Percentiles rank a stretch among this genome's conserved stretches.
Conservation (phyloP, 2,329 filamentous ascomycete species). For the Penicillium freii region DNA sequence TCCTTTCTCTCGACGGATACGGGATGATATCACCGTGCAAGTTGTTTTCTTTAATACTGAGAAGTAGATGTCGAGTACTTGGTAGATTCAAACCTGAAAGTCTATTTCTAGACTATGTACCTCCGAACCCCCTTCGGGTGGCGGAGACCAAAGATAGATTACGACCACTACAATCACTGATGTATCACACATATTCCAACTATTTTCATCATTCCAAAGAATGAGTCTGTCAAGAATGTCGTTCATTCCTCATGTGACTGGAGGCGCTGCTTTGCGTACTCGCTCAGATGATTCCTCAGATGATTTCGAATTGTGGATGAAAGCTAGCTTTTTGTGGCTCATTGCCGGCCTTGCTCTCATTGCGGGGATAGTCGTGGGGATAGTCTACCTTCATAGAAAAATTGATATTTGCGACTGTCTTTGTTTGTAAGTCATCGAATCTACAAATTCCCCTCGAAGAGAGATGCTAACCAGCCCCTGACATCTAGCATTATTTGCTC, state of each 20-base stretch:
- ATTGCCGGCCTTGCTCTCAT: not conserved
- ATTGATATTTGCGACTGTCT: not conserved
- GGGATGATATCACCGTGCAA: slow-evolving; percentile 55
- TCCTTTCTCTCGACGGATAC: slow-evolving; percentile 37
- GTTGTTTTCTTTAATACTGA: slow-evolving; percentile 41
- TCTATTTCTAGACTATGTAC: not conserved
- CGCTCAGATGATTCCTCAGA: not conserved
- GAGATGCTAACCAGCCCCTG: not conserved
- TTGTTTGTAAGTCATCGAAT: not conserved
- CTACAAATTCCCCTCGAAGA: not conserved
- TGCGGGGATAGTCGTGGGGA: not conserved
- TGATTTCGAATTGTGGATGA: not conserved
- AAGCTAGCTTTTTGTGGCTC: accelerated
- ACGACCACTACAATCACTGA: not conserved
- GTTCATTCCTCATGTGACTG: not conserved
- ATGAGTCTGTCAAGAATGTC: not conserved
- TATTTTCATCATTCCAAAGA: not conserved
- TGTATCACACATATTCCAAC: not conserved
- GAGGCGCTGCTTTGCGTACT: not conserved
- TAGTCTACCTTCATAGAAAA: no score
- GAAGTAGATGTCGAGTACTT: not conserved
- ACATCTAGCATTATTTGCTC: not conserved
- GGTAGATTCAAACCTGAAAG: not conserved
- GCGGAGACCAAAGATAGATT: not conserved
- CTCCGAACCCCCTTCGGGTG: not conserved